phyloP scores from a whole-genome alignment of 768 basidiomycete species.

The Leccinum incarnatum region DNA sequence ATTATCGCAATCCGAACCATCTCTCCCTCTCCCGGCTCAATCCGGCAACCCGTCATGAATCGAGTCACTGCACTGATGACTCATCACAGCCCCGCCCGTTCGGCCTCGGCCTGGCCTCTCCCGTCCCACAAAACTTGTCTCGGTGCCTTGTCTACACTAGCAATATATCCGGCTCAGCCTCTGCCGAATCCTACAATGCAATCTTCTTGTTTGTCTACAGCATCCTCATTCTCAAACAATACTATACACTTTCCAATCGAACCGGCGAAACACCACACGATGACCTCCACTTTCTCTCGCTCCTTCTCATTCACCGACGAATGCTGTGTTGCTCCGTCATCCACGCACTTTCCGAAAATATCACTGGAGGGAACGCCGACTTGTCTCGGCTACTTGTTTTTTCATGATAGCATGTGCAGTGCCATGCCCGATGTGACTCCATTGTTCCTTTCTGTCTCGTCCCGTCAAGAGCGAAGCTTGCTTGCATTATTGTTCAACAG shows the following conservation, averaged over 20 bases:
- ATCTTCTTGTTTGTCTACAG: not conserved
- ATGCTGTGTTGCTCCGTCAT: slow-evolving; percentile 16
- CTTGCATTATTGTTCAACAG: not conserved
- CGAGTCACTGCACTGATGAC: slow-evolving; percentile 19
- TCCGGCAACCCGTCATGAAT: not conserved
- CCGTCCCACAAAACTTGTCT: slow-evolving; percentile 16
- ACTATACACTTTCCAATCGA: not conserved
- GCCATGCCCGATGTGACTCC: not conserved
- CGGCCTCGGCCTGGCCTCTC: slow-evolving; percentile 6
- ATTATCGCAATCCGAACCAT: slow-evolving; percentile 31
- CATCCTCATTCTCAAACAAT: not conserved
- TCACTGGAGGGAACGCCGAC: slow-evolving; percentile 1
- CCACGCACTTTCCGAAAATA: not conserved
- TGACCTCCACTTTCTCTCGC: slow-evolving; percentile 6
- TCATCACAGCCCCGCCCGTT: not conserved
- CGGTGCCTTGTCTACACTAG: slow-evolving; percentile 8
- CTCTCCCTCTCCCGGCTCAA: not conserved
- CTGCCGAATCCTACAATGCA: not conserved
- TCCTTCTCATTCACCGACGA: slow-evolving; percentile 13
- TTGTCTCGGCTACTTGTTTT: slow-evolving; percentile 6
- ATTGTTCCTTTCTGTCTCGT: not conserved
- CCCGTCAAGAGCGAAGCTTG: not conserved
- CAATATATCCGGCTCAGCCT: not conserved
- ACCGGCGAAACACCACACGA: not conserved
- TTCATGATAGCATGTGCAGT: not conserved